Evolutionary conservation across 2,329 filamentous ascomycete genomes (phyloP), one percentile per base, ranked within the genome.

Genomic region (Dichotomopilus funicola): DNA sequence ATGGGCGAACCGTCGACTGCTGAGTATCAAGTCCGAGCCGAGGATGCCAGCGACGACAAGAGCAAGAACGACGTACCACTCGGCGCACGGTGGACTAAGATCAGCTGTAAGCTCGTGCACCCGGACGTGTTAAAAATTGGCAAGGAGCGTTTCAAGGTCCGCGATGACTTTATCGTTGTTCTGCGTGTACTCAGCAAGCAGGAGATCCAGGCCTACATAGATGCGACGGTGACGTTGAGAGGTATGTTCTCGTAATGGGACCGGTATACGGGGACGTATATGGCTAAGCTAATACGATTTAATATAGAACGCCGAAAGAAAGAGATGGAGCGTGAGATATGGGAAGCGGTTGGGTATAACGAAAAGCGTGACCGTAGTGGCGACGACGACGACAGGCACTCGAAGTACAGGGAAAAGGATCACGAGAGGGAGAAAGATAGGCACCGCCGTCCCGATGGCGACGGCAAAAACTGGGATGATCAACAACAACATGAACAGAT

Each of bases 81-180:
- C 0, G 88, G 87, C 55, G 91, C 91, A 37, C 82, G 90, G 53
- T 96, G 91, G 91, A 96, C 91, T 47, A 95, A 94, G 74, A 91
- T 97, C 67, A 89, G 87, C 67, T 84, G 91, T 55, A 85, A 87
- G 62, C 80, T 95, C 54, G 91, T 97, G 64, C 96, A 95, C 63
- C 91, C 91, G 0, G 88, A 92, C 63, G 91, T 91, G 0, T 74
- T 97, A 47, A 87, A 89, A 56, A 80, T 88, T 59, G 88, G 88
- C n/a, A 88, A 94, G 64, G 91, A 96, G 73, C 80, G 92, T 35
- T 97, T 88, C 62, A 92, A 97, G 71, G 88, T 95, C 64, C 82
- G 91, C n/a, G 82, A 91, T 57, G 91, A 96, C 66, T 95, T 91
- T 70, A 91, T 97, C 57, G 96, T 96, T 69, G 91, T 96, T 2